These are phyloP conservation scores for Fusarium sp. DNA, from an alignment of 2,329 filamentous ascomycete genomes.

Conservation along the genomic window DNA sequence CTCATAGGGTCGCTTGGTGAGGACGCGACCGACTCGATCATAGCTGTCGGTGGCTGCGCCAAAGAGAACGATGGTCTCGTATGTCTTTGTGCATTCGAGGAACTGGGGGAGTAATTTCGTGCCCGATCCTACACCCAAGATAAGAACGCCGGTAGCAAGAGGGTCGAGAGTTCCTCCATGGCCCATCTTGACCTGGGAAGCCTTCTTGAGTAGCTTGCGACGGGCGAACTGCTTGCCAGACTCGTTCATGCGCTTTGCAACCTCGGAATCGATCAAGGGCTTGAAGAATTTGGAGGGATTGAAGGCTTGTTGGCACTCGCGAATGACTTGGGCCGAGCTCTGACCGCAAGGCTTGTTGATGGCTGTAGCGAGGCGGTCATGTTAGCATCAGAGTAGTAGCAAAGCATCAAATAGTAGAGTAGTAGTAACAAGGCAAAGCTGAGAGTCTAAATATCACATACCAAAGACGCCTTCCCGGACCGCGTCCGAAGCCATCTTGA, in stretches of 20 bases:
- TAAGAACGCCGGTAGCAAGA: conserved; percentile 90
- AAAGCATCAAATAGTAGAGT: background rate
- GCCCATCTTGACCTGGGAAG: conserved; percentile 86
- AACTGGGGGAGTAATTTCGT: conserved; percentile 86
- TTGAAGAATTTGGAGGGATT: conserved; percentile 82
- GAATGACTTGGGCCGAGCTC: conserved; percentile 90
- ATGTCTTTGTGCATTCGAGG: conserved; percentile 89
- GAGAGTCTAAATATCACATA: conserved; percentile 49
- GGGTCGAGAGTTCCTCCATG: conserved; percentile 97
- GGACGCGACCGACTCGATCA: conserved; percentile 84
- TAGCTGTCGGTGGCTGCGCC: conserved; percentile 94
- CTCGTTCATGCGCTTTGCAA: conserved; percentile 65
- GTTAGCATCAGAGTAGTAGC: conserved; percentile 15
- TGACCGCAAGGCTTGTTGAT: conserved; percentile 92
- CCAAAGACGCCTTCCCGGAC: conserved; percentile 69
- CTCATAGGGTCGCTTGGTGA: conserved; percentile 78
- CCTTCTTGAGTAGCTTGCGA: conserved; percentile 66
- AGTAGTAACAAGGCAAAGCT: too few species aligned
- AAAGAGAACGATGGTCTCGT: conserved; percentile 90
- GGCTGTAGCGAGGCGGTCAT: conserved; percentile 62
- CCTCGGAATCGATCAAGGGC: conserved; percentile 77
- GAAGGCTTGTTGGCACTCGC: conserved; percentile 86
- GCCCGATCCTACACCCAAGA: conserved; percentile 85
- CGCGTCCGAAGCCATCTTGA: conserved; percentile 65
- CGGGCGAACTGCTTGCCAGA: conserved; percentile 68